Base-by-base conservation (phyloP, 2,329 filamentous ascomycete genomes). In the Leptographium wingfieldii region DNA sequence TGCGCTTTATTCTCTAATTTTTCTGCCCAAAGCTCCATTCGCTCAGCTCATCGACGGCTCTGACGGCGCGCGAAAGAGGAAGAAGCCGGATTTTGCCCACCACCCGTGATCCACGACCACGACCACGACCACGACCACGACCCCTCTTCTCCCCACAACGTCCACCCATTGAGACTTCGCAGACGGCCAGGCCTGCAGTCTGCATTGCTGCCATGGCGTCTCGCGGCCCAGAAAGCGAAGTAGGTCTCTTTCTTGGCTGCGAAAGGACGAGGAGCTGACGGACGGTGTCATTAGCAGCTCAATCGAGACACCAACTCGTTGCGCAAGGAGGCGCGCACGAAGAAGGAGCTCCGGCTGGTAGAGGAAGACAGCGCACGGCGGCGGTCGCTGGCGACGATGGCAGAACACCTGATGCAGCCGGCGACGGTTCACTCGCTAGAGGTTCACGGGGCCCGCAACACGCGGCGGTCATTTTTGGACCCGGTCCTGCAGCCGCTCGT, bases 341-440 rank as follows among this genome's bases (percentile, higher is more conserved):
- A 59, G 25, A 49, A 57, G 22, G 61, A 35, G 43, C 43, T 61
- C 54, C 59, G 38, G 16, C 56, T 48, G 9, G 54, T 46, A 27
- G 60, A 63, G 35, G 59, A 62, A 10, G 60, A 62, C 54, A 60
- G 60, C 52, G 59, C 62, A 1, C 61, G 48, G 10, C 60, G 61
- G 22, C 60, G 53, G 14, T 58, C 61, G 5, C 59, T 63, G 14
- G 61, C 51, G 10, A 27, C 52, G 1, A 49, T 95, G 68, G 81
- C 84, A 65, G 82, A 88, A 73, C 95, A 97, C 72, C 86, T 87
- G 65, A 89, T 89, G 52, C 83, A 94, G 61, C 92, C 94, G 49
- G 89, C 94, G 67, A 90, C 90, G 16, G 86, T 99, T 70, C 89
- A 89, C 67, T 88, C 90, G 53, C 82, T 99, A 69, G 84, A 88